phyloP scores from a whole-genome alignment of 192 early-diverging fungal species.

The Coemansia sp. region DNA sequence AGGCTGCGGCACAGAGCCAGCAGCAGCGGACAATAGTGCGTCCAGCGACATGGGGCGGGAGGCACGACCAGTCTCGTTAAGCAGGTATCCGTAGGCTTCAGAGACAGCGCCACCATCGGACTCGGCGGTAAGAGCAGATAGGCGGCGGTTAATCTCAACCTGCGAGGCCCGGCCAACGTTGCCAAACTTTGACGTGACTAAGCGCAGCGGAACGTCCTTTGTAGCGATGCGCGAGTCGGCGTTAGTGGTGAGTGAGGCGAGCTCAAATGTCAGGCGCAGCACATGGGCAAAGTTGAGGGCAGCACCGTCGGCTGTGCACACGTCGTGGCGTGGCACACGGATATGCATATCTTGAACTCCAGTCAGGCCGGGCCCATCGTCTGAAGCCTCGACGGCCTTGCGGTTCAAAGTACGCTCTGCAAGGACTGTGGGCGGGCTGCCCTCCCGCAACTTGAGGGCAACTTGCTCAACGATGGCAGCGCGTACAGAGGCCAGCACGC shows the following conservation, averaged over 20 bases:
- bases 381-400: conserved; percentile 27
- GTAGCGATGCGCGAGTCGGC: conserved; percentile 43
- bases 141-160: conserved; percentile 47
- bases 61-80: conserved; percentile 40
- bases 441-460: conserved; percentile 34
- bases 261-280: conserved; percentile 48
- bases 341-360: conserved; percentile 46
- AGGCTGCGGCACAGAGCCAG: conserved; percentile 28
- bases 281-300: conserved; percentile 44
- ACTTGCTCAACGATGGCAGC: conserved; percentile 51
- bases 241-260: conserved; percentile 34
- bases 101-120: conserved; percentile 41
- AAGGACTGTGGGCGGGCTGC: conserved; percentile 33
- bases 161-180: conserved; percentile 49
- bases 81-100: conserved; percentile 48
- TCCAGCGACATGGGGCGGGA: conserved; percentile 32
- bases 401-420: conserved; percentile 54
- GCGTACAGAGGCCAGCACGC: conserved; percentile 51
- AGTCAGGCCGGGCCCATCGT: conserved; percentile 21
- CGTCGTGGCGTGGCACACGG: conserved; percentile 48
- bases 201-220: conserved; percentile 47
- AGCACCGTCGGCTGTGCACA: conserved; percentile 48
- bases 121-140: conserved; percentile 46
- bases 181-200: conserved; percentile 53
- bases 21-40: conserved; percentile 3